Base-by-base conservation (phyloP, 441 rosid genomes). In the Metrosideros polymorpha region DNA sequence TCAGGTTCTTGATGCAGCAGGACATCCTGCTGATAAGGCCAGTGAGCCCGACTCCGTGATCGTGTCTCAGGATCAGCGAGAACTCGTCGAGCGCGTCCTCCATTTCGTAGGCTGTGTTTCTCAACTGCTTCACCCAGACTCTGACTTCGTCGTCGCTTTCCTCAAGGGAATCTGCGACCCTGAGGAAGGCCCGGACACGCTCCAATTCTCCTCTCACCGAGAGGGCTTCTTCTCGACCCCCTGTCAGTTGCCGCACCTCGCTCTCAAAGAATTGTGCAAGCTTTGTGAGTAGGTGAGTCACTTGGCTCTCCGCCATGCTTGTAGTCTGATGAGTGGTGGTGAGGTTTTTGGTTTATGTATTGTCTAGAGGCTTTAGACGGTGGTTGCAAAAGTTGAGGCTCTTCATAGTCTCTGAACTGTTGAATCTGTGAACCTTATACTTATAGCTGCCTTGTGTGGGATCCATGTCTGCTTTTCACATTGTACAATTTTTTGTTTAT, bases 91-190 rank as follows among this genome's bases (percentile, higher is more conserved):
- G 54, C 22, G 51, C 87, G 35, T 86, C 87, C 54, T 86, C 79
- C 61, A 59, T 59, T 39, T 86, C 87, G 53, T 86, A 86, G 47
- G 84, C 87, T 52, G 63, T 61, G 22, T 77, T 83, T 82, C 87
- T 86, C 84, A 86, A 42, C 63, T 86, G 87, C 84, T 82, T 86
- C 84, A 86, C 87, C 87, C 87, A 86, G 32, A 82, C 83, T 77
- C 50, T 82, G 55, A 86, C 66, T 55, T 82, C 87, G 14, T 82
- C 76, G 29, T 85, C 87, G 53, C 30, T 86, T 83, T 56, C 77
- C 47, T 82, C 83, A 2, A 49, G 61, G 61, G 87, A 56, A 42
- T 77, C 66, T 59, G 47, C 83, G 35, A 75, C 54, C 52, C 63
- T 66, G 22, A 86, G 79, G 87, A 86, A 86, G 77, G 87, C 83